Evolutionary conservation across 2,329 filamentous ascomycete genomes (phyloP).

Genomic region (Orbilia oligospora): DNA sequence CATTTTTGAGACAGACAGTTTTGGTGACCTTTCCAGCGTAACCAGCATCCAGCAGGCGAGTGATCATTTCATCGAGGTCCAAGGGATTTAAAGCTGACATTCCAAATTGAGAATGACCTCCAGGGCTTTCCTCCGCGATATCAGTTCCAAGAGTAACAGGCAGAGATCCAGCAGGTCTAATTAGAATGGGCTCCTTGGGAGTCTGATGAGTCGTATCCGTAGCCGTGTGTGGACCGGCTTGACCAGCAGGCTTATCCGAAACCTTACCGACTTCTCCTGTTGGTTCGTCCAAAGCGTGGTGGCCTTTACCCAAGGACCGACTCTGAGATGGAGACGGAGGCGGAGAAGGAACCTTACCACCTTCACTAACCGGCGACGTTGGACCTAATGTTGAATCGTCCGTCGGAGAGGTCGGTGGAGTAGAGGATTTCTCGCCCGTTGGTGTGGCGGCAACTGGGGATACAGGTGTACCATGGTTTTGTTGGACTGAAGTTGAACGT

Average conservation of each 20-base stretch:
- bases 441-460: slow-evolving; percentile 52
- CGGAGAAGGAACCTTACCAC: slow-evolving; percentile 62
- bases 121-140: slow-evolving; percentile 69
- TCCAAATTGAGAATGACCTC: slow-evolving; percentile 73
- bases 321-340: slow-evolving; percentile 63
- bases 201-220: slow-evolving; percentile 74
- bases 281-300: slow-evolving; percentile 63
- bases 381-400: slow-evolving; percentile 61
- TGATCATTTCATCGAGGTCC: slow-evolving; percentile 97
- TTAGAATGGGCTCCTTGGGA: slow-evolving; percentile 89
- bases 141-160: slow-evolving; percentile 74
- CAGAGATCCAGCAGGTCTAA: slow-evolving; percentile 82
- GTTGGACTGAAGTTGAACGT: slow-evolving; percentile 61
- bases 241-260: slow-evolving; percentile 87
- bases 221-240: slow-evolving; percentile 72
- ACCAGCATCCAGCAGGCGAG: slow-evolving; percentile 90
- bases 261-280: slow-evolving; percentile 86
- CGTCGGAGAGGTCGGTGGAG: slow-evolving; percentile 62
- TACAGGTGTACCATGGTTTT: slow-evolving; percentile 30
- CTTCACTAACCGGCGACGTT: slow-evolving; percentile 55
- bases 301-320: slow-evolving; percentile 64
- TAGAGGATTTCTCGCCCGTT: slow-evolving; percentile 62
- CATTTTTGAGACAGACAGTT: slow-evolving; percentile 96
- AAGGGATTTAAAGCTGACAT: slow-evolving; percentile 93
- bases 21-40: slow-evolving; percentile 98